Conservation (phyloP, 1,284 basidiomycete species). For the Cerrena zonata region DNA sequence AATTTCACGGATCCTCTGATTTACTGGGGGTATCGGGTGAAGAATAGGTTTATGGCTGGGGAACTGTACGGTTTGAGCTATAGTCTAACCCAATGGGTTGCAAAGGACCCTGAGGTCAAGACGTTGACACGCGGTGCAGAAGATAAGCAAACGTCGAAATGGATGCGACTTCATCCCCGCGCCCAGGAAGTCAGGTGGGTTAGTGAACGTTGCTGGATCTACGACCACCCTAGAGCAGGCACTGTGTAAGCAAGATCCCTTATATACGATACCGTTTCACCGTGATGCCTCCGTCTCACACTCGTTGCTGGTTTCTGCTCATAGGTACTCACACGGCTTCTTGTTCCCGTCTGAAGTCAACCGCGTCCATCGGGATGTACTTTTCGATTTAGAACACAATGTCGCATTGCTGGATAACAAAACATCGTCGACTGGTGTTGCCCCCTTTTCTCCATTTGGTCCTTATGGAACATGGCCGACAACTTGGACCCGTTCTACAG, state of each 20-base stretch:
- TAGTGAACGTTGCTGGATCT: constrained; percentile 94
- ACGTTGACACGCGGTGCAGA: constrained; percentile 78
- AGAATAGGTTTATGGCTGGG: constrained; percentile 93
- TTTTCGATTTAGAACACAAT: constrained; percentile 20
- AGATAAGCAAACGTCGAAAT: constrained; percentile 91
- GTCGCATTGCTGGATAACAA: constrained; percentile 9
- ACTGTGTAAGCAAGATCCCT: constrained; percentile 66
- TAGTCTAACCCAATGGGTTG: constrained; percentile 85
- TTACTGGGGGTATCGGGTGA: constrained; percentile 95
- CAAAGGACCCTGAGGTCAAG: constrained; percentile 66
- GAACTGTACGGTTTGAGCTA: constrained; percentile 90
- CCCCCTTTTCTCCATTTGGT: not conserved
- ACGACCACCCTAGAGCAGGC: constrained; percentile 90
- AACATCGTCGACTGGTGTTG: constrained; percentile 3
- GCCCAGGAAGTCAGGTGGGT: constrained; percentile 79
- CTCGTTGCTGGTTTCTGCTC: constrained; percentile 10
- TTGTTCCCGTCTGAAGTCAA: constrained; percentile 89
- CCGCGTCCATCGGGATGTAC: constrained; percentile 50
- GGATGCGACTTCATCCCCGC: constrained; percentile 87
- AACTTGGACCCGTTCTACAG: constrained; percentile 73
- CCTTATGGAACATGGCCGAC: constrained; percentile 29
- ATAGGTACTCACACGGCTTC: constrained; percentile 89
- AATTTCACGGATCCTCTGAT: constrained; percentile 60
- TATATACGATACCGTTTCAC: not conserved
- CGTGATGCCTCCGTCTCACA: too few relatives aligned